phyloP scores from a whole-genome alignment of 257 asterid genomes.

The Nemophila menziesii region DNA sequence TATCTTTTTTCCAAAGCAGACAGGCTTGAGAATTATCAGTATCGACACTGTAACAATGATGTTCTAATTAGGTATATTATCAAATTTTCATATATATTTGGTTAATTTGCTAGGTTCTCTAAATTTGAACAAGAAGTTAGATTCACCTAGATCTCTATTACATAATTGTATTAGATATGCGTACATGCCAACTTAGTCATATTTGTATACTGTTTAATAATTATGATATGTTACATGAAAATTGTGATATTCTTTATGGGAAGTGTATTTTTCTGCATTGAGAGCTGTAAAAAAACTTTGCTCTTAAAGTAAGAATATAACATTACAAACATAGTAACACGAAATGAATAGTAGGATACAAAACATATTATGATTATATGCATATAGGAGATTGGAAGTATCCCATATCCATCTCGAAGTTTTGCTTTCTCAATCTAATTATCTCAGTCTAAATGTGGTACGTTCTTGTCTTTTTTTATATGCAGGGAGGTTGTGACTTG shows the following conservation, averaged over 20 bases:
- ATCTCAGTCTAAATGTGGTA: constrained; percentile 12
- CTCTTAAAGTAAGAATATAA: background rate
- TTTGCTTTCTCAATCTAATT: background rate
- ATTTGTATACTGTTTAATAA: background rate
- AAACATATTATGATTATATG: too few relatives aligned
- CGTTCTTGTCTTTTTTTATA: constrained; percentile 18
- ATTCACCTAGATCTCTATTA: background rate
- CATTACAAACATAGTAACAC: background rate
- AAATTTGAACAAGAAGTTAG: background rate
- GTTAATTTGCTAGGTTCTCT: background rate
- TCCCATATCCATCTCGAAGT: too few relatives aligned
- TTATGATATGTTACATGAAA: background rate
- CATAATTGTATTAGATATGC: too few relatives aligned
- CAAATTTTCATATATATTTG: constrained; percentile 1
- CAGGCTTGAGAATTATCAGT: constrained; percentile 39
- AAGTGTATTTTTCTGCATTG: background rate
- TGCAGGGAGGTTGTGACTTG: constrained; percentile 76
- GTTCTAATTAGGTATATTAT: constrained; percentile 55
- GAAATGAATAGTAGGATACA: too few relatives aligned
- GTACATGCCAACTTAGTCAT: too few relatives aligned
- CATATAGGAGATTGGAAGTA: too few relatives aligned
- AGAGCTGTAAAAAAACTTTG: background rate
- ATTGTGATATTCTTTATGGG: background rate
- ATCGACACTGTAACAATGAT: constrained; percentile 71
- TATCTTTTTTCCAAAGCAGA: constrained; percentile 78